These are phyloP conservation scores for Lithospermum erythrorhizon DNA, from an alignment of 257 asterid genomes.

Conservation along the genomic window DNA sequence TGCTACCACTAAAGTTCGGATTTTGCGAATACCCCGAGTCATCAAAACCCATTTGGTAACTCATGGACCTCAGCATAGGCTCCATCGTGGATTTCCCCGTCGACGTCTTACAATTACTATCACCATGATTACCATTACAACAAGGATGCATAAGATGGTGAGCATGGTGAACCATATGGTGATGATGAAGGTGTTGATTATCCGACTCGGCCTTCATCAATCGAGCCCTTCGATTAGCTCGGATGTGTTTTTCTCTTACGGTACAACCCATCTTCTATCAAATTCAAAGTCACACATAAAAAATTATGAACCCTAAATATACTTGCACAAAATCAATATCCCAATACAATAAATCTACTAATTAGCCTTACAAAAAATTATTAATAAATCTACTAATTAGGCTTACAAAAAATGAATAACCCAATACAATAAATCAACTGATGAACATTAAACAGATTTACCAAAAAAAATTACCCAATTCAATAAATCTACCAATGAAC, in stretches of 20 bases:
- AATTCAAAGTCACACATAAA: slow-evolving; percentile 11
- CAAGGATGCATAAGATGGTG: not conserved
- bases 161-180: slow-evolving; percentile 5
- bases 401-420: too few species aligned
- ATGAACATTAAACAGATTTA: too few species aligned
- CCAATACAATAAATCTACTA: too few species aligned
- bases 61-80: slow-evolving; percentile 22
- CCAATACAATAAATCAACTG: too few species aligned
- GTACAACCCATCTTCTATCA: slow-evolving; percentile 42
- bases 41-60: slow-evolving; percentile 11
- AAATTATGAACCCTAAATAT: slow-evolving; percentile 16
- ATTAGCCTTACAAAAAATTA: too few species aligned
- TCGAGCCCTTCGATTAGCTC: slow-evolving; percentile 64
- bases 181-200: slow-evolving; percentile 14
- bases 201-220: slow-evolving; percentile 54
- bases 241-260: slow-evolving; percentile 57
- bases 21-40: slow-evolving; percentile 9
- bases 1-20: not conserved
- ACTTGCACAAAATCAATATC: too few species aligned
- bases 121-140: slow-evolving; percentile 4
- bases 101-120: slow-evolving; percentile 13
- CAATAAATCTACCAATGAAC: too few species aligned
- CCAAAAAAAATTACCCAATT: too few species aligned
- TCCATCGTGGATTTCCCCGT: slow-evolving; percentile 18
- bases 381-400: too few species aligned